Base-by-base conservation (phyloP, 139 green algal genomes). In the Chlorella sp. region DNA sequence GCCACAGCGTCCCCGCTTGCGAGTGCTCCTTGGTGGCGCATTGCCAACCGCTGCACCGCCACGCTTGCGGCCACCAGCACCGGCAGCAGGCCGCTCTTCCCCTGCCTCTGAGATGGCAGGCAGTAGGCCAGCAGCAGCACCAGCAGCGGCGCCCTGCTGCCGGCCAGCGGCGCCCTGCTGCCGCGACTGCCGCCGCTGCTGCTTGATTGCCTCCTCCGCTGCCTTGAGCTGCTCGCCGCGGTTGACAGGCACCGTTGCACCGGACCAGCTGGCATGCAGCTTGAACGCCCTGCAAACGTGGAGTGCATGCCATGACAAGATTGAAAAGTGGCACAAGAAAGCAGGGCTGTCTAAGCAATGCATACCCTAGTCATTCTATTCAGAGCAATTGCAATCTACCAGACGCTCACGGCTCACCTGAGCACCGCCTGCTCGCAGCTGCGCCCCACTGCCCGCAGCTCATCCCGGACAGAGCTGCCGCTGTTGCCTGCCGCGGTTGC, bases 141-240 rank as follows among this genome's bases (percentile, higher is more conserved):
- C 39, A 2, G 28, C 41, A 23, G 39, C 63, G 5, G 21, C 74
- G 17, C 51, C 20, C 21, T 70, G 39, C 41, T 64, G 63, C 4
- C 64, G 28, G 16, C 20, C 62, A 17, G 74, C 55, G 15, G 55
- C 55, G 63, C 63, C 63, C 39, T 39, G 56, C 21, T 62, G 62
- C 63, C 30, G 47, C 9, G 78, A 83, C 78, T 74, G 63, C 62
- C 78, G 78, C 39, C 78, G 78, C 41, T 63, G 64, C 78, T 83
- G 78, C 63, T 47, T 83, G 30, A 30, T 21, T 2, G n/a, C 63
- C 39, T 83, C 78, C 0, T 83, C 78, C 3, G 18, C 39, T 9
- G 78, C 78, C 63, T 74, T 83, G 28, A 83, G 78, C 63, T 75
- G 63, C 62, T 83, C 78, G 0, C 20, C 38, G 13, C 64, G 28